Conservation (phyloP, 306 rosid species). For the Hylodesmum podocarpum region DNA sequence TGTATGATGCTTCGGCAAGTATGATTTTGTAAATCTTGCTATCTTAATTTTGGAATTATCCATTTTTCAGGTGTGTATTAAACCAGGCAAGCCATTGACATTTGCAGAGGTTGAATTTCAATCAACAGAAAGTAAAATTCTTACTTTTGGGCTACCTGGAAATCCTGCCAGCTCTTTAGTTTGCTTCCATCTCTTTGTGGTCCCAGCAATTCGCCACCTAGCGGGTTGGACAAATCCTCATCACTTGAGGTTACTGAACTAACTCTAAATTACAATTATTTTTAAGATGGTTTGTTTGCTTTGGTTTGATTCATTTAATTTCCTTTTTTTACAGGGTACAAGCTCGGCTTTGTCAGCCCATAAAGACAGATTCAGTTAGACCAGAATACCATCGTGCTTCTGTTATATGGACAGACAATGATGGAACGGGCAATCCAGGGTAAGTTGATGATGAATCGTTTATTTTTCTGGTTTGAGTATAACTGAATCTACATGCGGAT, state of each 20-base stretch:
- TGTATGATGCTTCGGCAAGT: slow-evolving; percentile 11
- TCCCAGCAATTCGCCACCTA: slow-evolving; percentile 77
- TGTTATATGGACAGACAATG: slow-evolving; percentile 70
- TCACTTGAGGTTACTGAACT: slow-evolving; percentile 60
- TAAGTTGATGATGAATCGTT: slow-evolving; percentile 43
- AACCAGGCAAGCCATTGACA: slow-evolving; percentile 92
- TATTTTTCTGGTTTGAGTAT: slow-evolving; percentile 11
- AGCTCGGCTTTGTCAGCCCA: slow-evolving; percentile 63
- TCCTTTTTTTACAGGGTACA: slow-evolving; percentile 58
- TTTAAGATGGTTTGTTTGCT: slow-evolving; percentile 12
- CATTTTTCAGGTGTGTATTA: slow-evolving; percentile 67
- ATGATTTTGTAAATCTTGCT: slow-evolving; percentile 16
- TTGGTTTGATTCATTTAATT: slow-evolving; percentile 21
- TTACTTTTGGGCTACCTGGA: slow-evolving; percentile 94
- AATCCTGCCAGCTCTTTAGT: slow-evolving; percentile 90
- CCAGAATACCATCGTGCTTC: slow-evolving; percentile 78
- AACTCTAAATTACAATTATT: not conserved
- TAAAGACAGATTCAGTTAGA: slow-evolving; percentile 70
- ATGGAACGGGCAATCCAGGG: slow-evolving; percentile 91
- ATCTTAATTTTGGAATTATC: slow-evolving; percentile 19
- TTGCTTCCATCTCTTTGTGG: slow-evolving; percentile 86
- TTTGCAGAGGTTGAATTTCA: slow-evolving; percentile 67
- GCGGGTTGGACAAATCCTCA: slow-evolving; percentile 86
- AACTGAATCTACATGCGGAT: not conserved
- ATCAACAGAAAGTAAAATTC: slow-evolving; percentile 50